These are phyloP conservation scores for Aspergillus transmontanensis DNA, from an alignment of 2,329 filamentous ascomycete species.

Conservation along the genomic window DNA sequence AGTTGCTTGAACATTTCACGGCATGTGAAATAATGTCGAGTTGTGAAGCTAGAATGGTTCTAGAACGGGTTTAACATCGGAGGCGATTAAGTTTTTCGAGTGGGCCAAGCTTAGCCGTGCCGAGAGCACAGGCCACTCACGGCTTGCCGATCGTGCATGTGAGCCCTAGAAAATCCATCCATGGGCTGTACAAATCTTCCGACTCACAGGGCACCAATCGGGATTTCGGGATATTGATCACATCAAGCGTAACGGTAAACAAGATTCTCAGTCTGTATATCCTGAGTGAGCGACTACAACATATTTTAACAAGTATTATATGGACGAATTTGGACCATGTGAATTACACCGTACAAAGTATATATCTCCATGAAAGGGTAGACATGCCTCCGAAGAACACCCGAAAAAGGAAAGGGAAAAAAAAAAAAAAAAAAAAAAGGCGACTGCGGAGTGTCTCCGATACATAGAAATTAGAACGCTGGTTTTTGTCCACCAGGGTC, in stretches of 20 bases:
- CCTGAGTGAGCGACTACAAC: neutral
- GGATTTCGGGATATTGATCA: neutral
- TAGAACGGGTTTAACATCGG: neutral
- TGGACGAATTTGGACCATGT: neutral
- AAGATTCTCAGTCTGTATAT: neutral
- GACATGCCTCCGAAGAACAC: neutral
- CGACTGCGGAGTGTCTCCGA: neutral
- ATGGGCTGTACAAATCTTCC: neutral
- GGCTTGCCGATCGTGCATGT: neutral
- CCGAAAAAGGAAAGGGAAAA: neutral
- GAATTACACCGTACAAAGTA: neutral
- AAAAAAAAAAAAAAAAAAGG: neutral
- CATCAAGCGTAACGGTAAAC: neutral
- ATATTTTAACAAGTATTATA: neutral
- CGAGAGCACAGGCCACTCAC: neutral
- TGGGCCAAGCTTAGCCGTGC: neutral
- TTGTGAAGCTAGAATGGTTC: neutral
- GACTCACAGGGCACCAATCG: neutral
- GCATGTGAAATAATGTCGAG: no score
- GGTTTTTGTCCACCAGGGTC: neutral
- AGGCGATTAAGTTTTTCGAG: neutral
- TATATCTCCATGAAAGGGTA: accelerated
- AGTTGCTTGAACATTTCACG: neutral
- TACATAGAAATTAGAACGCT: neutral
- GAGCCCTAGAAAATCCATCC: neutral